Evolutionary conservation across 176 grass and related monocot species (phyloP).

Genomic region (sorghum (Sorghum bicolor)): DNA sequence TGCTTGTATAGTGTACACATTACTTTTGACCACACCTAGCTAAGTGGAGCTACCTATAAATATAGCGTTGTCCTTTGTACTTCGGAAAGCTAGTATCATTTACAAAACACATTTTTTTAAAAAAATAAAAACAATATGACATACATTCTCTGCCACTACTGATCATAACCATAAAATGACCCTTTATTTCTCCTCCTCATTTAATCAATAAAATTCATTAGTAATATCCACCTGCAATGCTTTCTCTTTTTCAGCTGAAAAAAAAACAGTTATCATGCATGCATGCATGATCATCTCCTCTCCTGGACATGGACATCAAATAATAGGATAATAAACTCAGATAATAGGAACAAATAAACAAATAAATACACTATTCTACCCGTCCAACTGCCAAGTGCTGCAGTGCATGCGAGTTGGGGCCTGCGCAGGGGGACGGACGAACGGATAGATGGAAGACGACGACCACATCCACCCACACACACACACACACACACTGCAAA

Average conservation of each 20-base stretch:
- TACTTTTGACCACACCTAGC: slow-evolving; percentile 23
- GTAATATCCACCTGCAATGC: not conserved
- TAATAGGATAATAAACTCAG: not conserved
- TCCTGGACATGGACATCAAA: not conserved
- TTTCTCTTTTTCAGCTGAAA: not conserved
- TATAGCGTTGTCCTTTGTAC: not conserved
- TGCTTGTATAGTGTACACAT: not conserved
- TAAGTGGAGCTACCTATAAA: not conserved
- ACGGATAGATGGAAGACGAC: slow-evolving; percentile 7
- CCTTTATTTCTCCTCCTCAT: not conserved
- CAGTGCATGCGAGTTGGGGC: slow-evolving; percentile 10
- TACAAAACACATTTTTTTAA: not conserved
- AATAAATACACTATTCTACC: not conserved
- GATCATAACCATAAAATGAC: not conserved
- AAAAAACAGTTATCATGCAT: not conserved
- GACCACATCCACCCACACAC: not conserved
- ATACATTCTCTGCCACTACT: not conserved
- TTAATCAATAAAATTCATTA: not conserved
- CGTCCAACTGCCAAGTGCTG: not conserved
- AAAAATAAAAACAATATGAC: not conserved
- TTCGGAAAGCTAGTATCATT: not conserved
- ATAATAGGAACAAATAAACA: not conserved
- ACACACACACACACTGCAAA: not conserved
- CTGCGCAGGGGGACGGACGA: not conserved
- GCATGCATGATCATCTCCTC: too few species aligned